These are phyloP conservation scores for Colletotrichum aenigma DNA, from an alignment of 2,329 filamentous ascomycete genomes.

Conservation along the genomic window DNA sequence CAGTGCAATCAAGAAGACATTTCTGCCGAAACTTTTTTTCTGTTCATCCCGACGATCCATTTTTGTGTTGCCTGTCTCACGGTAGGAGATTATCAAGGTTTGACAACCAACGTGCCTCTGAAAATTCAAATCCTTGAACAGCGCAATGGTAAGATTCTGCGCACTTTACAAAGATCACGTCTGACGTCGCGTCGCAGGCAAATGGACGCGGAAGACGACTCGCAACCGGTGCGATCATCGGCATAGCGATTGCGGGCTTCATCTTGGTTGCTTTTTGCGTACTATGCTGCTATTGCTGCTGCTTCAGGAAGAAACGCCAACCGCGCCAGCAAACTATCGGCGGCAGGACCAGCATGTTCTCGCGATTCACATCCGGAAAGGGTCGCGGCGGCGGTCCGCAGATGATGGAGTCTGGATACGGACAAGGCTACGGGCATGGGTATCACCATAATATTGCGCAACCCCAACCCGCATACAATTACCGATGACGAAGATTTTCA, in stretches of 20 bases:
- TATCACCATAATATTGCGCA: neutral
- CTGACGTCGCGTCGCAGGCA: neutral
- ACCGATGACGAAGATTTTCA: neutral
- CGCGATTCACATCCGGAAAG: neutral
- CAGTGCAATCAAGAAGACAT: neutral
- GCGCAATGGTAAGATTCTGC: neutral
- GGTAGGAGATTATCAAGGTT: neutral
- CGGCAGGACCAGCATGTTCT: neutral
- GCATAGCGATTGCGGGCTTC: constrained; percentile 20
- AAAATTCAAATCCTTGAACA: neutral
- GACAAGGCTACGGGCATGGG: neutral
- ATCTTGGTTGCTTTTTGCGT: constrained; percentile 6
- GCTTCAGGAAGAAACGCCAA: constrained; percentile 18
- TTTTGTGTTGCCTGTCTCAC: neutral
- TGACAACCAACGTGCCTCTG: neutral
- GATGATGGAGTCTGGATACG: constrained; percentile 15
- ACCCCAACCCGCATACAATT: neutral
- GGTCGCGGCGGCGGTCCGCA: neutral
- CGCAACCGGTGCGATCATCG: constrained; percentile 20
- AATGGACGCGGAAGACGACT: constrained; percentile 16
- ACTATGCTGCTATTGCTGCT: constrained; percentile 20
- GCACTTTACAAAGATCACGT: neutral
- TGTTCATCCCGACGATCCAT: neutral
- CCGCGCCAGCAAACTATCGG: neutral
- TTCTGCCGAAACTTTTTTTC: neutral